phyloP scores from a whole-genome alignment of 768 basidiomycete species.

The Boletus rufocinnamomeus region DNA sequence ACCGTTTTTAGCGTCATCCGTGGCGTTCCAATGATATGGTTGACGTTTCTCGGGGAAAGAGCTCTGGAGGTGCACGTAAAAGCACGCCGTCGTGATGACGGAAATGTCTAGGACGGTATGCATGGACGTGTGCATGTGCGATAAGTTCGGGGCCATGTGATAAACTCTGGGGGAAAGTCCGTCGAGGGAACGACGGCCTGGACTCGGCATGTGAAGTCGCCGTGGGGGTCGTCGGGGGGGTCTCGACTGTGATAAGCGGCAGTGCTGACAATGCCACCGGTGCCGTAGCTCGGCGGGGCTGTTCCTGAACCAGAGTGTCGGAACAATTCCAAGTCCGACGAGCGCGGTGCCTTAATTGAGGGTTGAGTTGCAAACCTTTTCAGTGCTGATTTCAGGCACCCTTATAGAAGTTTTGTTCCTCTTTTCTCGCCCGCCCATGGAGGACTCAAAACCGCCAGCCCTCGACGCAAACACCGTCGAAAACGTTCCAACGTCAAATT shows the following conservation, averaged over 20 bases:
- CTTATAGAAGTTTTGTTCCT: constrained; percentile 37
- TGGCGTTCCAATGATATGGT: no score
- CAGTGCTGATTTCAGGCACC: constrained; percentile 38
- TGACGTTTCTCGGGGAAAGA: no score
- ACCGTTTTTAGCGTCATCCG: no score
- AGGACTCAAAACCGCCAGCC: constrained; percentile 37
- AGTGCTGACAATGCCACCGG: constrained; percentile 24
- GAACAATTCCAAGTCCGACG: constrained; percentile 34
- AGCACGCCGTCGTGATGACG: not conserved
- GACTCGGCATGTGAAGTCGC: constrained; percentile 7
- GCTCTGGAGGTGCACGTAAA: not conserved
- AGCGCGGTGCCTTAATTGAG: constrained; percentile 40
- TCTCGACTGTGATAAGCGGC: constrained; percentile 16
- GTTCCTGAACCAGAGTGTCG: constrained; percentile 35
- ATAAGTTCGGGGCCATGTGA: constrained; percentile 12
- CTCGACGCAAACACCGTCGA: constrained; percentile 26
- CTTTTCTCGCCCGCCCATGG: constrained; percentile 36
- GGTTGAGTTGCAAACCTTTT: constrained; percentile 30
- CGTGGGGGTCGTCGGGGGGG: constrained; percentile 28
- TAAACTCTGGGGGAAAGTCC: not conserved
- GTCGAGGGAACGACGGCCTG: constrained; percentile 3
- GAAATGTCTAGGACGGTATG: not conserved
- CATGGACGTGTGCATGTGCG: constrained; percentile 3
- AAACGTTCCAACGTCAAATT: constrained; percentile 6
- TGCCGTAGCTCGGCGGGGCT: constrained; percentile 39